These are phyloP conservation scores for Sugiyamaella valdiviana DNA, from an alignment of 805 yeast species.

Conservation along the genomic window DNA sequence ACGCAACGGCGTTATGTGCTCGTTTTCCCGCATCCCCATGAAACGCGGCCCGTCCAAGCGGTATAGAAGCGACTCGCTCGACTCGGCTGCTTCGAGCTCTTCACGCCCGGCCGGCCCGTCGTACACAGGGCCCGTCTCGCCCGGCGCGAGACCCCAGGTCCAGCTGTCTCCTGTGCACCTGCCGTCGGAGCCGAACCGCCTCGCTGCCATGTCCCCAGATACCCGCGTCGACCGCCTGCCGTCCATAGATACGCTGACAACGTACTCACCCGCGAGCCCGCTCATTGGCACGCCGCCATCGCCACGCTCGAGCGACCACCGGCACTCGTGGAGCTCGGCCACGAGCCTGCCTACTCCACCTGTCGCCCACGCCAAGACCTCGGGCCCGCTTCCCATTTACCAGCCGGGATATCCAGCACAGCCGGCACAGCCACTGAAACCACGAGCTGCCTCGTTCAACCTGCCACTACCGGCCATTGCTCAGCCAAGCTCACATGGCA, in stretches of 20 bases:
- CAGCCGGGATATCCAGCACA: not conserved
- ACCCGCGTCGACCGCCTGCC: slow-evolving; percentile 20
- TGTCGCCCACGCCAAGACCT: not conserved
- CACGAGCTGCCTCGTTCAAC: slow-evolving; percentile 9
- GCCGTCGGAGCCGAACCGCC: not conserved
- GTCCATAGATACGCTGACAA: slow-evolving; percentile 22
- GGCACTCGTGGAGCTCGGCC: slow-evolving; percentile 3
- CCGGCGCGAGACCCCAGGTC: not conserved
- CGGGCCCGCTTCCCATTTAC: not conserved
- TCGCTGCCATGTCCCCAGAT: slow-evolving; percentile 4
- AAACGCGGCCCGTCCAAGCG: slow-evolving; percentile 61
- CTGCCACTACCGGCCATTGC: slow-evolving; percentile 5
- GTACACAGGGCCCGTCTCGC: not conserved
- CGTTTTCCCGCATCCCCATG: slow-evolving; percentile 51
- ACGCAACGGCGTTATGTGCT: slow-evolving; percentile 46
- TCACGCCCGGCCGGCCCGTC: not conserved
- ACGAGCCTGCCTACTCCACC: slow-evolving; percentile 9
- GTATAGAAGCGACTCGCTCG: slow-evolving; percentile 21
- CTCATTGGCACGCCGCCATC: slow-evolving; percentile 1
- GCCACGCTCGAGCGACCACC: slow-evolving; percentile 1
- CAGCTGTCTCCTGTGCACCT: not conserved
- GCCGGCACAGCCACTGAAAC: slow-evolving; percentile 1
- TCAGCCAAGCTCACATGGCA: slow-evolving; percentile 1
- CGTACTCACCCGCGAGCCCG: slow-evolving; percentile 6
- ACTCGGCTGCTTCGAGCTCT: not conserved